These are phyloP conservation scores for Boletus reticuloceps DNA, from an alignment of 768 basidiomycete genomes.

Conservation along the genomic window DNA sequence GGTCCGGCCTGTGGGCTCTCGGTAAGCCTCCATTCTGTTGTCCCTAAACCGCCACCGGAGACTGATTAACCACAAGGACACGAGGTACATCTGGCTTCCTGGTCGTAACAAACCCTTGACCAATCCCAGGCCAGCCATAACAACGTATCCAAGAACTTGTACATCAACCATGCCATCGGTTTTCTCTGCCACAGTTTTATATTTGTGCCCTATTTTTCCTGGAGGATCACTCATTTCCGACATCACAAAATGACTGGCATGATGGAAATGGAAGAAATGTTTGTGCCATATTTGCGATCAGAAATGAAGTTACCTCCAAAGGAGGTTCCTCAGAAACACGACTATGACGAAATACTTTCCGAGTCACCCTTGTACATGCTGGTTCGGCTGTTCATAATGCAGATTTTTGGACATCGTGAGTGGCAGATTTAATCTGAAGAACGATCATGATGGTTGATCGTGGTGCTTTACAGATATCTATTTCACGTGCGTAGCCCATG, in stretches of 20 bases:
- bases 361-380: not conserved
- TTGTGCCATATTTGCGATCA: not conserved
- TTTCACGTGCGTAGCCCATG: not conserved
- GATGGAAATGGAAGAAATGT: not conserved
- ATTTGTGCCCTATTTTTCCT: not conserved
- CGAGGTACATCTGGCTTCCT: not conserved
- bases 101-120: not conserved
- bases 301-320: not conserved
- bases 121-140: not conserved
- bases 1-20: not conserved
- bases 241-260: not conserved
- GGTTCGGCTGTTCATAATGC: not conserved
- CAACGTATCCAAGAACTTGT: not conserved
- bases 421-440: not conserved
- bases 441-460: not conserved
- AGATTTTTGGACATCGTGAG: not conserved
- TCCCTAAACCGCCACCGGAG: not conserved
- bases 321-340: not conserved
- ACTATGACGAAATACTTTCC: not conserved
- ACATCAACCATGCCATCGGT: not conserved
- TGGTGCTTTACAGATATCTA: not conserved
- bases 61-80: not conserved
- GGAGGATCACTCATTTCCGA: not conserved
- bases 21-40: not conserved
- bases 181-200: not conserved